A percentile compares a stretch with the other conserved stretches of the same genome.
Conservation (phyloP, 1,284 basidiomycete species). For the Ceratobasidium sp. region DNA sequence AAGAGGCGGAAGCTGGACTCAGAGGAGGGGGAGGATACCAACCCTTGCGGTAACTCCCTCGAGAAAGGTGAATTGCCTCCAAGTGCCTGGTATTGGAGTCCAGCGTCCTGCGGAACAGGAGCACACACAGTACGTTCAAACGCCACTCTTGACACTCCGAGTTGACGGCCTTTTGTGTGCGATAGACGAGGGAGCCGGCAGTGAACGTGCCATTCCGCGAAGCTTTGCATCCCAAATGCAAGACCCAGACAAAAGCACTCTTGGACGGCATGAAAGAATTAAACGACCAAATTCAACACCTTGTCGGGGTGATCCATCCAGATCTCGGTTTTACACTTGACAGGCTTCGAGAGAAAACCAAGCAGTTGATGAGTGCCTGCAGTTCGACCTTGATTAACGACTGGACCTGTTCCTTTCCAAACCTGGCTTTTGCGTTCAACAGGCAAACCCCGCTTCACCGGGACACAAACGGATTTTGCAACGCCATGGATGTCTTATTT, state of each 20-base stretch:
- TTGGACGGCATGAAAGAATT: background rate
- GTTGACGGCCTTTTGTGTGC: background rate
- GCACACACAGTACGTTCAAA: background rate
- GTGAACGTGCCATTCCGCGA: background rate
- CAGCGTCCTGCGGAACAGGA: background rate
- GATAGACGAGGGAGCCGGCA: background rate
- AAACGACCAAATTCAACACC: background rate
- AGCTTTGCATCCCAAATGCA: background rate
- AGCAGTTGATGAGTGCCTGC: background rate
- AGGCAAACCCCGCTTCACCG: slow-evolving; percentile 1
- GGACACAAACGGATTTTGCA: background rate
- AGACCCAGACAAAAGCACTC: background rate
- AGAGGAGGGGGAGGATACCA: background rate
- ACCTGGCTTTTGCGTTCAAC: slow-evolving; percentile 2
- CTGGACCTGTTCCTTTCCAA: slow-evolving; percentile 18
- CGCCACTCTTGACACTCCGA: background rate
- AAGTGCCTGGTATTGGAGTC: background rate
- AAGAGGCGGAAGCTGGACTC: background rate
- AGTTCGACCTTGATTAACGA: background rate
- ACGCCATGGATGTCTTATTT: background rate
- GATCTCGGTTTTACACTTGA: background rate
- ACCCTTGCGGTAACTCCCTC: background rate
- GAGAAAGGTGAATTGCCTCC: background rate
- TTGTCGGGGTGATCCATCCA: background rate
- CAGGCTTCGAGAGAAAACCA: background rate